These are phyloP conservation scores for Dryadomyces quercus-mongolicae DNA, from an alignment of 2,329 filamentous ascomycete species.

Conservation along the genomic window DNA sequence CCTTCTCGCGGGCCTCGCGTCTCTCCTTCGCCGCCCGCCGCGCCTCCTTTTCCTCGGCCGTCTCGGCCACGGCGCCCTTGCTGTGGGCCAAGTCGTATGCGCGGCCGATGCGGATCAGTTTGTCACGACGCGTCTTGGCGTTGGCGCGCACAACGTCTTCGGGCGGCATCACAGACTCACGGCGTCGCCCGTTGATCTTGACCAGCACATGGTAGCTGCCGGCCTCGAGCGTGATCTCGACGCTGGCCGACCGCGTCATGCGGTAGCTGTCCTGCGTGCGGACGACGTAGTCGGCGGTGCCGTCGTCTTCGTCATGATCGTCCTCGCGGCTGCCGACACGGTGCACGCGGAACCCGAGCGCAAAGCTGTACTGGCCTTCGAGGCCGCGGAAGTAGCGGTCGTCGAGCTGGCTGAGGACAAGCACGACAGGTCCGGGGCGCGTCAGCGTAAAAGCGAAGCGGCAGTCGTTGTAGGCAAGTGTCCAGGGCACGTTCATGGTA, in stretches of 20 bases:
- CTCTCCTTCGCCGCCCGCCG: conserved; percentile 32
- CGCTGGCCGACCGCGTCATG: conserved; percentile 45
- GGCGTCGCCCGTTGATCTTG: too few species aligned
- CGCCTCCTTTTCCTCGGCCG: conserved; percentile 35
- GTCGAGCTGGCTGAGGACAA: conserved; percentile 51
- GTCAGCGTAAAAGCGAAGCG: conserved; percentile 47
- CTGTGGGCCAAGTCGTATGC: conserved; percentile 49
- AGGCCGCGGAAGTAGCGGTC: conserved; percentile 50
- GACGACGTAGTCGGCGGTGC: conserved; percentile 39
- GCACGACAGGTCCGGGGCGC: conserved; percentile 42
- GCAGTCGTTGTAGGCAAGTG: conserved; percentile 43
- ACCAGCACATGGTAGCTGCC: conserved; percentile 47
- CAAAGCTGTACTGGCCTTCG: conserved; percentile 41
- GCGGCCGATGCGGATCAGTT: conserved; percentile 43
- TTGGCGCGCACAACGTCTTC: conserved; percentile 45
- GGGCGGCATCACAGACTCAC: too few species aligned
- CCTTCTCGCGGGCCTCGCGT: conserved; percentile 29
- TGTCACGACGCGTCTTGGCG: conserved; percentile 39
- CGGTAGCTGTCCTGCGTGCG: conserved; percentile 46
- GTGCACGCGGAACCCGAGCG: conserved; percentile 28
- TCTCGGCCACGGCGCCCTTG: conserved; percentile 40
- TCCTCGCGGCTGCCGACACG: conserved; percentile 13
- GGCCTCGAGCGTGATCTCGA: conserved; percentile 44
- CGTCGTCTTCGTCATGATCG: background rate
- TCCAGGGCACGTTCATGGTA: conserved; percentile 50